These are phyloP conservation scores for Pyricularia grisea DNA, from an alignment of 2,329 filamentous ascomycete genomes.

Conservation along the genomic window DNA sequence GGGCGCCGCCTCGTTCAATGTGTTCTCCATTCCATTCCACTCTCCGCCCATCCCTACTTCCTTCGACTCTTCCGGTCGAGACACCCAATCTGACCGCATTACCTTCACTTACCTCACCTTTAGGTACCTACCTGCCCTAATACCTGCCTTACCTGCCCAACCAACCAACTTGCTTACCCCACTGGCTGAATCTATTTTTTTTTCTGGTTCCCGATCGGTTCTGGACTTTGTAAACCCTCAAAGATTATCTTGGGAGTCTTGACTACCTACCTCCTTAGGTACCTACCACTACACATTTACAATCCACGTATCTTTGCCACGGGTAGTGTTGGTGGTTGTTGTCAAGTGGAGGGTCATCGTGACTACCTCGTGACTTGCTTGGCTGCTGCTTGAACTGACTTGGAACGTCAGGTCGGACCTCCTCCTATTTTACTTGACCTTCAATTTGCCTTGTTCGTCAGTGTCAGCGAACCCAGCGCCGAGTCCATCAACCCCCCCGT, in stretches of 20 bases:
- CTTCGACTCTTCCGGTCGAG: neutral
- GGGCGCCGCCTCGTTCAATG: neutral
- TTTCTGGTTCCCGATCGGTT: neutral
- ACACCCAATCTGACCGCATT: neutral
- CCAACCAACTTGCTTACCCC: neutral
- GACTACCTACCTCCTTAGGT: neutral
- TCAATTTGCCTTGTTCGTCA: neutral
- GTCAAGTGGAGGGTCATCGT: neutral
- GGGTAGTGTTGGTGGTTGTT: neutral
- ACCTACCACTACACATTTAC: too few relatives aligned
- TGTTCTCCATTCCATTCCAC: constrained; percentile 3
- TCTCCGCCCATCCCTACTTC: neutral
- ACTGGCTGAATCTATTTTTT: neutral
- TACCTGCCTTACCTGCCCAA: too few relatives aligned
- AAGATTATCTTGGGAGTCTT: neutral
- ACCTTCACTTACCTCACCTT: neutral
- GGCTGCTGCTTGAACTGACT: neutral
- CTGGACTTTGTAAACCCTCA: neutral
- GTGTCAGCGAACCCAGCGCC: neutral
- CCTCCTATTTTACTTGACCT: neutral
- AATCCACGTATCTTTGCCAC: neutral
- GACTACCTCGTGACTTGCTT: neutral
- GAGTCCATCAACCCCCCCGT: neutral
- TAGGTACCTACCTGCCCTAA: too few relatives aligned
- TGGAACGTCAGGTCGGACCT: neutral